Conservation (phyloP, 306 rosid genomes). For the Ormosia emarginata region DNA sequence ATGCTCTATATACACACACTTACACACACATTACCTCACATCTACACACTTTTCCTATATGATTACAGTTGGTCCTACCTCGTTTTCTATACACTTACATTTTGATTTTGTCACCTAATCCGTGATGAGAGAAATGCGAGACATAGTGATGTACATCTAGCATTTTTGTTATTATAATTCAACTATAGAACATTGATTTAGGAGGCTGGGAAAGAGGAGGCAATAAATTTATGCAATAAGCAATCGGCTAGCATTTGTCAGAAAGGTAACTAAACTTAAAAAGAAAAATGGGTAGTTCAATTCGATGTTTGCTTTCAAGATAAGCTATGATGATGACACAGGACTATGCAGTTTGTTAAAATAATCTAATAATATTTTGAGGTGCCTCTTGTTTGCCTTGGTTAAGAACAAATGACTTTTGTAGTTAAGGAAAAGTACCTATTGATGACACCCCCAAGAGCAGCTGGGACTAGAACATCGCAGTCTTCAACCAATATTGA, state of each 20-base stretch:
- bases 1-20: too few species aligned
- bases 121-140: too few species aligned
- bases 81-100: too few species aligned
- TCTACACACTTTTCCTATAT: too few species aligned
- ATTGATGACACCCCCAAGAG: conserved; percentile 97
- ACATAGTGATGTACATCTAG: too few species aligned
- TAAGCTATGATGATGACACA: background rate
- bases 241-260: background rate
- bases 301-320: background rate
- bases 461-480: conserved; percentile 92
- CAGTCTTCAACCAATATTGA: conserved; percentile 85
- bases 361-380: background rate
- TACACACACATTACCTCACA: too few species aligned
- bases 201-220: background rate
- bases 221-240: background rate
- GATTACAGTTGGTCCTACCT: too few species aligned
- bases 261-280: background rate
- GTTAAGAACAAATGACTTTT: background rate
- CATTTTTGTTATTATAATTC: background rate
- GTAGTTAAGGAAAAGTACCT: conserved; percentile 38
- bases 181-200: background rate
- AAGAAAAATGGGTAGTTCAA: background rate
- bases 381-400: background rate
- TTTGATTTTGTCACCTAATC: too few species aligned
- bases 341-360: background rate